A percentile compares a stretch with the other conserved stretches of the same genome.
These are phyloP conservation scores for Mucor ambiguus DNA, from an alignment of 371 early-diverging fungal species.

Conservation along the genomic window DNA sequence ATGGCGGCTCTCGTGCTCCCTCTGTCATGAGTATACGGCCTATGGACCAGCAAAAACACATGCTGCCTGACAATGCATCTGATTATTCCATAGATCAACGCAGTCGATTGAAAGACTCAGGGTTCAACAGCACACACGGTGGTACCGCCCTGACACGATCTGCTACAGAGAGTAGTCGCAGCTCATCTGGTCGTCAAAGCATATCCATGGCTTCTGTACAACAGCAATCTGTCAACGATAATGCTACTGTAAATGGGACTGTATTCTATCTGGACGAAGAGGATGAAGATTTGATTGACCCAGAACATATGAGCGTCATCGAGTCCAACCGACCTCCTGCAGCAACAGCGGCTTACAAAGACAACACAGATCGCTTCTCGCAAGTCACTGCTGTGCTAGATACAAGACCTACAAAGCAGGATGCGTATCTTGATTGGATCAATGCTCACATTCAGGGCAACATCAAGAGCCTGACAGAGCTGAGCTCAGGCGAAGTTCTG, in stretches of 20 bases:
- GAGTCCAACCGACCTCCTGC: conserved; percentile 4
- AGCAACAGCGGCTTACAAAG: background rate
- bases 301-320: conserved; percentile 32
- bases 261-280: conserved; percentile 34
- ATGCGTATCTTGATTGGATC: conserved; percentile 57
- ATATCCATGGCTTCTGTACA: background rate
- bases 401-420: conserved; percentile 9
- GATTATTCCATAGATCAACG: conserved; percentile 7
- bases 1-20: conserved; percentile 1
- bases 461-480: conserved; percentile 34
- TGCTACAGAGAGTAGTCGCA: conserved; percentile 15
- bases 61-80: conserved; percentile 7
- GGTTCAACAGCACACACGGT: conserved; percentile 22
- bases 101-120: conserved; percentile 26
- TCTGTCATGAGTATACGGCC: conserved; percentile 3
- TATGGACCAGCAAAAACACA: background rate
- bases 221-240: background rate
- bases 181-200: conserved; percentile 1
- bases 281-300: conserved; percentile 52
- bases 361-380: background rate
- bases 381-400: background rate
- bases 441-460: conserved; percentile 46
- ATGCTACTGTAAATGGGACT: background rate
- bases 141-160: conserved; percentile 2
- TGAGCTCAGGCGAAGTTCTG: conserved; percentile 54